A percentile compares a stretch with the other conserved stretches of the same genome.
Evolutionary conservation across 2,329 filamentous ascomycete species (phyloP).

Genomic region (Xylaria sp.): DNA sequence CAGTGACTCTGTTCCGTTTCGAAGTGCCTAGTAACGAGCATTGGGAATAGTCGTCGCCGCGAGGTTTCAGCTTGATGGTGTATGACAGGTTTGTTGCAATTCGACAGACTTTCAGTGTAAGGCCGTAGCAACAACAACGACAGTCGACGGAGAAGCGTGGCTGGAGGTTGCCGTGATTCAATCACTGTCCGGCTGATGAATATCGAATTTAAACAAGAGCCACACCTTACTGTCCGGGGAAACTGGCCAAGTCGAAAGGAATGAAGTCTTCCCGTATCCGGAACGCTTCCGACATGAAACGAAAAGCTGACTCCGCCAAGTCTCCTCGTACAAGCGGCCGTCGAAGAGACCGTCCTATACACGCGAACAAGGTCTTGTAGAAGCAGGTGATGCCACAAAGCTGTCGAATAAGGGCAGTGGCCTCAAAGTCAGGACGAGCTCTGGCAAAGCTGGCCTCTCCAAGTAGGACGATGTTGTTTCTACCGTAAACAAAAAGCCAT

Average conservation of each 20-base stretch:
- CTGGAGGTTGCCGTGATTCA: background rate
- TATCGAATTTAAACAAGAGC: background rate
- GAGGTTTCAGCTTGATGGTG: conserved; percentile 14
- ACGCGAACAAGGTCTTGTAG: conserved; percentile 1
- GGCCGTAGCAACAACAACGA: conserved; percentile 4
- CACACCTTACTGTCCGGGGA: conserved; percentile 1
- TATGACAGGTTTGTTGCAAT: conserved; percentile 14
- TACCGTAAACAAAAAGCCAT: conserved; percentile 13
- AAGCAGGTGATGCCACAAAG: conserved; percentile 3
- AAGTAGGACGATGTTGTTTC: conserved; percentile 7
- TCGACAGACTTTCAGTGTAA: conserved; percentile 2
- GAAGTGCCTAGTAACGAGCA: conserved; percentile 52
- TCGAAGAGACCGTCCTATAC: conserved; percentile 1
- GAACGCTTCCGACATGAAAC: background rate
- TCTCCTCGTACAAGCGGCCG: background rate
- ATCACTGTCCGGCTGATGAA: background rate
- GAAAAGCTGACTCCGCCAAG: conserved; percentile 1
- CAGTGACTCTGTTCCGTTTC: conserved; percentile 52
- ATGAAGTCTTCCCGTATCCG: background rate
- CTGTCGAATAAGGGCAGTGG: conserved; percentile 11
- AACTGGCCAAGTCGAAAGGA: conserved; percentile 1
- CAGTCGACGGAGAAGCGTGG: background rate
- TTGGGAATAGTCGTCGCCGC: conserved; percentile 36
- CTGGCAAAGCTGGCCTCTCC: conserved; percentile 4
- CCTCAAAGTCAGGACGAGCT: conserved; percentile 1